Conservation (phyloP, 1,284 basidiomycete species). For the Salmacisia buchloeana region DNA sequence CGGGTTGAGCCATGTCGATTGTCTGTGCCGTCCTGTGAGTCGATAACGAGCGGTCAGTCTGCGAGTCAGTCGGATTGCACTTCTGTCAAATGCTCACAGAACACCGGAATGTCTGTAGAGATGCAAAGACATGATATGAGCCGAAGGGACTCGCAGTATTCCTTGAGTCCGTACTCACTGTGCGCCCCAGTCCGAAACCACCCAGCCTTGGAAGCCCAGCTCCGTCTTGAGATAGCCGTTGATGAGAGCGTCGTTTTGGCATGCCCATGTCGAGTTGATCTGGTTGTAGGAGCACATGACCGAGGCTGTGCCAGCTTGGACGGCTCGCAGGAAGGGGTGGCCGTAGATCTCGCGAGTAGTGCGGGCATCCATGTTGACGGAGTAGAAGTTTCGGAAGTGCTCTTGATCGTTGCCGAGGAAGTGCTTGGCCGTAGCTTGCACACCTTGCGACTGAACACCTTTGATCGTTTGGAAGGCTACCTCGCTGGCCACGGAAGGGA, state of each 20-base stretch:
- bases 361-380: slow-evolving; percentile 59
- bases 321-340: slow-evolving; percentile 17
- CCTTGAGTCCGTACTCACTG: no score
- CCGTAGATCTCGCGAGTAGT: slow-evolving; percentile 59
- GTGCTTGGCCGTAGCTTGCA: slow-evolving; percentile 54
- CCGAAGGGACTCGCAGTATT: no score
- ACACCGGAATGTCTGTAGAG: no score
- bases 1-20: slow-evolving; percentile 60
- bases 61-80: no score
- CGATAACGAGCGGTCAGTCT: neutral
- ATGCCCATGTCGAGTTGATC: slow-evolving; percentile 65
- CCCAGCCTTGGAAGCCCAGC: slow-evolving; percentile 70
- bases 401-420: slow-evolving; percentile 7
- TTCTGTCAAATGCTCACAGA: no score
- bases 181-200: slow-evolving; percentile 52
- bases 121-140: no score
- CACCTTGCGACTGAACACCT: slow-evolving; percentile 67
- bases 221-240: slow-evolving; percentile 70
- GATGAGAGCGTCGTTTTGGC: slow-evolving; percentile 61
- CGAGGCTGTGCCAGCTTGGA: slow-evolving; percentile 20
- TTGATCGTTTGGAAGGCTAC: slow-evolving; percentile 68
- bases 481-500: no score
- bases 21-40: neutral
- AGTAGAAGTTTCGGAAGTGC: slow-evolving; percentile 30
- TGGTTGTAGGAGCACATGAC: slow-evolving; percentile 55